These are phyloP conservation scores for Sanguinoderma infundibulare DNA, from an alignment of 1,284 basidiomycete genomes.

Conservation along the genomic window DNA sequence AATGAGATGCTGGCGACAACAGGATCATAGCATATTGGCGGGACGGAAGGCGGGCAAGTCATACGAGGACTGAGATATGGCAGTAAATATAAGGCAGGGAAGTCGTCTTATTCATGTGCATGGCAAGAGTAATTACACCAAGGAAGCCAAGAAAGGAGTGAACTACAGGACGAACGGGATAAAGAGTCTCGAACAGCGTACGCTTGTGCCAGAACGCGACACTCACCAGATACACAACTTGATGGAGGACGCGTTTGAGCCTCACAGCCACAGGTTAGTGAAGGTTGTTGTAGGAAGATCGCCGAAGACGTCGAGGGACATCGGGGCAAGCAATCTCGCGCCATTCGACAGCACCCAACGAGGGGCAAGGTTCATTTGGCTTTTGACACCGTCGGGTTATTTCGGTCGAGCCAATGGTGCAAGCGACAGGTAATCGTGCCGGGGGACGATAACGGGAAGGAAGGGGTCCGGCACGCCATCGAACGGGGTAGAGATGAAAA, in stretches of 20 bases:
- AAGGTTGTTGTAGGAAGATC: neutral
- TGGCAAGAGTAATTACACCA: too few species aligned
- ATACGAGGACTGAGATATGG: neutral
- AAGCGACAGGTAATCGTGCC: neutral
- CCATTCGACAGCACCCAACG: neutral
- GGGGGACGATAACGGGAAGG: constrained; percentile 7
- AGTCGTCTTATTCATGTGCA: neutral
- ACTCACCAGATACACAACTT: too few species aligned
- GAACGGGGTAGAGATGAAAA: constrained; percentile 15
- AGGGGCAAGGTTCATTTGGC: neutral
- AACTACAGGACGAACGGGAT: too few species aligned
- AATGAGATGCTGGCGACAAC: neutral
- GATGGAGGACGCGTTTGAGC: too few species aligned
- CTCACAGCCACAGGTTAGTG: constrained; percentile 19
- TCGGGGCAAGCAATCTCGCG: constrained; percentile 9
- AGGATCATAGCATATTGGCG: neutral
- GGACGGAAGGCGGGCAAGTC: neutral
- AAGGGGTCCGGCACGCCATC: constrained; percentile 9
- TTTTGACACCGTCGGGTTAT: neutral
- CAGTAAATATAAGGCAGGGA: neutral
- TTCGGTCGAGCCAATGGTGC: constrained; percentile 1
- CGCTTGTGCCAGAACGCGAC: too few species aligned
- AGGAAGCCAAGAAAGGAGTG: too few species aligned
- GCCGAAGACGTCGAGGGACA: neutral
- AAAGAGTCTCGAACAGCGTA: too few species aligned